Conservation (phyloP, 352 stramenopile species). For the Globisporangium cederbergense region DNA sequence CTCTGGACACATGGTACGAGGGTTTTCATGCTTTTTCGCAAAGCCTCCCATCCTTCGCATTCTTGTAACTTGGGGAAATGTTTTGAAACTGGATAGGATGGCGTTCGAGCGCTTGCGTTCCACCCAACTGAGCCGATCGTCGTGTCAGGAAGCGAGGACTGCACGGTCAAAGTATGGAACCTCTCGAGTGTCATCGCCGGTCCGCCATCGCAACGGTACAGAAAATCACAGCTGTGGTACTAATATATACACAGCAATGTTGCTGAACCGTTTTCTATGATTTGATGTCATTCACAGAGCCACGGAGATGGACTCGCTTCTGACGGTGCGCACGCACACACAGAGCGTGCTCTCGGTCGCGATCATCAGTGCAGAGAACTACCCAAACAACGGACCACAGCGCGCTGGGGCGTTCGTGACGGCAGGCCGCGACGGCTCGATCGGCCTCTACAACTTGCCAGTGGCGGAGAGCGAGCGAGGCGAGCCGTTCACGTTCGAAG, state of each 20-base stretch:
- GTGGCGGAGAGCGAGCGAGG: slow-evolving; percentile 52
- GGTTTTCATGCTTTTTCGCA: too few relatives aligned
- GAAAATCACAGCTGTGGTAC: neutral
- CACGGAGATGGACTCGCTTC: slow-evolving; percentile 70
- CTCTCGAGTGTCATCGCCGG: slow-evolving; percentile 54
- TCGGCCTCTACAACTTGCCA: slow-evolving; percentile 66
- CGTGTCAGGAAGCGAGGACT: slow-evolving; percentile 84
- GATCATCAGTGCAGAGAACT: slow-evolving; percentile 76
- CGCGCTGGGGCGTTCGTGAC: slow-evolving; percentile 64
- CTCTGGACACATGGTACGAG: slow-evolving; percentile 68
- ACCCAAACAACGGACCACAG: slow-evolving; percentile 43
- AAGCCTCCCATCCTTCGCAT: neutral
- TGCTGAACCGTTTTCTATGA: neutral
- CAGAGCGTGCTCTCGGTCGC: slow-evolving; percentile 73
- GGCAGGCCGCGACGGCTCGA: slow-evolving; percentile 68
- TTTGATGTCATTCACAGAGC: slow-evolving; percentile 24
- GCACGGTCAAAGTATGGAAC: slow-evolving; percentile 84
- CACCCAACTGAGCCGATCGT: slow-evolving; percentile 80
- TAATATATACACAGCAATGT: neutral
- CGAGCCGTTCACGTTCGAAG: slow-evolving; percentile 65
- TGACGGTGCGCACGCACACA: slow-evolving; percentile 72
- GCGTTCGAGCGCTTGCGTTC: slow-evolving; percentile 69
- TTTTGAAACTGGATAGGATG: slow-evolving; percentile 47
- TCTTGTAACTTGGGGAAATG: slow-evolving; percentile 6
- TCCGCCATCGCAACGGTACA: slow-evolving; percentile 58